Conservation (phyloP, 768 basidiomycete species). For the Mycena alexandri region DNA sequence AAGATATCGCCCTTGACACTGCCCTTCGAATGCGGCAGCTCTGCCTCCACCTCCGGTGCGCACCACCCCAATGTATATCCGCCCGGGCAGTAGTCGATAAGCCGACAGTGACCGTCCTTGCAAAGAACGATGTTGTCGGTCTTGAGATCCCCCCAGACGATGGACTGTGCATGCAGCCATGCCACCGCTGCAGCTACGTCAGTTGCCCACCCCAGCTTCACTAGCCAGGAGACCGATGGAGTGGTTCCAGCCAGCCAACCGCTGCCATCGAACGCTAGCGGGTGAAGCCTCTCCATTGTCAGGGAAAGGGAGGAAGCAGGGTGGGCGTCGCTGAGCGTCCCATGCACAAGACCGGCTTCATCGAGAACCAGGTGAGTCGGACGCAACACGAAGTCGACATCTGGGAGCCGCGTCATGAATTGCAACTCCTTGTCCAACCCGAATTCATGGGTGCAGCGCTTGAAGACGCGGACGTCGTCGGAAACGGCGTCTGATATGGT, state of each 20-base stretch:
- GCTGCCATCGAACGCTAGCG: not conserved
- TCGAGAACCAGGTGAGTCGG: constrained; percentile 13
- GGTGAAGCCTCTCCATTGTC: constrained; percentile 1
- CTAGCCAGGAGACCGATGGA: constrained; percentile 5
- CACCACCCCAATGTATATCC: constrained; percentile 5
- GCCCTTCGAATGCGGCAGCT: not conserved
- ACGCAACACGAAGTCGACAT: constrained; percentile 6
- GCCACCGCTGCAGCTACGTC: constrained; percentile 14
- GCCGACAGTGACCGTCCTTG: constrained; percentile 18
- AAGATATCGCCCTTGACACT: constrained; percentile 10
- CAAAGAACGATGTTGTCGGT: constrained; percentile 20
- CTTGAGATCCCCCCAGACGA: constrained; percentile 16
- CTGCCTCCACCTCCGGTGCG: constrained; percentile 19
- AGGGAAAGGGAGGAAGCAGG: constrained; percentile 7
- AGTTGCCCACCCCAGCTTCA: constrained; percentile 14
- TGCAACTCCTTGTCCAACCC: not conserved
- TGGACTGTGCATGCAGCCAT: constrained; percentile 12
- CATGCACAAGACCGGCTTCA: not conserved
- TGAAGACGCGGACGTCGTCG: constrained; percentile 10
- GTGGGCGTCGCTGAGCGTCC: constrained; percentile 1
- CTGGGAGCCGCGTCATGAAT: constrained; percentile 17
- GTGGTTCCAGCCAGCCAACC: not conserved
- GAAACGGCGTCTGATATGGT: not conserved
- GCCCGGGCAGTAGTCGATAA: constrained; percentile 11
- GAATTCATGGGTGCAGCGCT: not conserved